A percentile compares a stretch with the other conserved stretches of the same genome.
Evolutionary conservation across 2,329 filamentous ascomycete species (phyloP).

Genomic region (Coniochaeta hoffmannii): DNA sequence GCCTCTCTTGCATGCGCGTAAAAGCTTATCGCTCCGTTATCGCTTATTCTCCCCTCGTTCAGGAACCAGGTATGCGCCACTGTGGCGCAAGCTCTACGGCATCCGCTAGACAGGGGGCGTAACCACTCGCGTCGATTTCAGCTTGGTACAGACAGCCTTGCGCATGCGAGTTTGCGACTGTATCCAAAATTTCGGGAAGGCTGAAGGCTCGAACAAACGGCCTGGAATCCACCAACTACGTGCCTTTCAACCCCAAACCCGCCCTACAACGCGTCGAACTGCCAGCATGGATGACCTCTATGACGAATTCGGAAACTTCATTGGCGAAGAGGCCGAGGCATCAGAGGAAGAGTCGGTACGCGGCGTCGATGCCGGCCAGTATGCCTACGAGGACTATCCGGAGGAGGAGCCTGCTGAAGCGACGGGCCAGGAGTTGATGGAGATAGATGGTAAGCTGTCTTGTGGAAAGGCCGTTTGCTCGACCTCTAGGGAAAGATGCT

Average conservation of each 20-base stretch:
- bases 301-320: slow-evolving; percentile 23
- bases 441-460: slow-evolving; percentile 65
- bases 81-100: background rate
- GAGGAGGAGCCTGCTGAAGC: slow-evolving; percentile 51
- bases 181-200: slow-evolving; percentile 4
- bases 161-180: background rate
- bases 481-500: slow-evolving; percentile 11
- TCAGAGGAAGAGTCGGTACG: slow-evolving; percentile 82
- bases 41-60: background rate
- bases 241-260: background rate
- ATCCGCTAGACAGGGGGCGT: background rate
- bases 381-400: slow-evolving; percentile 70
- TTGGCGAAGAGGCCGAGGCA: slow-evolving; percentile 73
- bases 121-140: background rate
- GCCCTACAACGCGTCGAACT: background rate
- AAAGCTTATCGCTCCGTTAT: background rate
- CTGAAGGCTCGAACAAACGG: background rate
- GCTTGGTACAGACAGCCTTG: background rate
- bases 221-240: background rate
- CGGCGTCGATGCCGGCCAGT: slow-evolving; percentile 65
- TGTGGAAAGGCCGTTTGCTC: background rate
- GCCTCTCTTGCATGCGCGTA: background rate
- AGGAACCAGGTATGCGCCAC: background rate
- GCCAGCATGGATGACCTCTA: slow-evolving; percentile 21
- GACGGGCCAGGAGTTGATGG: slow-evolving; percentile 82